phyloP scores from a whole-genome alignment of 2,329 filamentous ascomycete genomes.

The Lasiodiplodia gonubiensis region DNA sequence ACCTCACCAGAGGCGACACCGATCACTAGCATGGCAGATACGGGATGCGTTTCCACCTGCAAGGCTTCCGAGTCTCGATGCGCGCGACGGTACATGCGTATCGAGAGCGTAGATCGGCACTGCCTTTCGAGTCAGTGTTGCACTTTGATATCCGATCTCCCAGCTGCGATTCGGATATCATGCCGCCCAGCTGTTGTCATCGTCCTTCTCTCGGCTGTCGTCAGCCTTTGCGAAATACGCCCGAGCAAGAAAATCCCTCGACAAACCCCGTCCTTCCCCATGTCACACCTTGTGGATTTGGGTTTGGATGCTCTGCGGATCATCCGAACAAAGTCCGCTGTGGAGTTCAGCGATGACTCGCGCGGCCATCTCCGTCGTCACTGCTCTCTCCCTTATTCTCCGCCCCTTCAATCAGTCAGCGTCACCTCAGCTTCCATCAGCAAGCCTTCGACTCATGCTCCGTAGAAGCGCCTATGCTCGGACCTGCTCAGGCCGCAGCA shows the following conservation, averaged over 20 bases:
- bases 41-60: not conserved
- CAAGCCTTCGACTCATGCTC: not conserved
- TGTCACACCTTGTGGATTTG: not conserved
- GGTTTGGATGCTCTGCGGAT: not conserved
- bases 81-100: not conserved
- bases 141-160: not conserved
- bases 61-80: not conserved
- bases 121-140: constrained; percentile 7
- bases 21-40: constrained; percentile 7
- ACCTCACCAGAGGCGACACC: not conserved
- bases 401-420: not conserved
- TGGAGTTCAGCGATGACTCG: constrained; percentile 2
- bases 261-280: not conserved
- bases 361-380: not conserved
- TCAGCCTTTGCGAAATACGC: not conserved
- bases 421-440: not conserved
- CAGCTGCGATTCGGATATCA: constrained; percentile 7
- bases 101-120: constrained; percentile 2
- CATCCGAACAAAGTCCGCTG: constrained; percentile 24
- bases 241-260: not conserved
- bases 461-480: constrained; percentile 6
- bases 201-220: not conserved
- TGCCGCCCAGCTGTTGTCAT: constrained; percentile 1
- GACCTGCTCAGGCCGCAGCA: not conserved
- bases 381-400: not conserved